These are phyloP conservation scores for Microbotryomycetes sp. DNA, from an alignment of 1,284 basidiomycete genomes.

Conservation along the genomic window DNA sequence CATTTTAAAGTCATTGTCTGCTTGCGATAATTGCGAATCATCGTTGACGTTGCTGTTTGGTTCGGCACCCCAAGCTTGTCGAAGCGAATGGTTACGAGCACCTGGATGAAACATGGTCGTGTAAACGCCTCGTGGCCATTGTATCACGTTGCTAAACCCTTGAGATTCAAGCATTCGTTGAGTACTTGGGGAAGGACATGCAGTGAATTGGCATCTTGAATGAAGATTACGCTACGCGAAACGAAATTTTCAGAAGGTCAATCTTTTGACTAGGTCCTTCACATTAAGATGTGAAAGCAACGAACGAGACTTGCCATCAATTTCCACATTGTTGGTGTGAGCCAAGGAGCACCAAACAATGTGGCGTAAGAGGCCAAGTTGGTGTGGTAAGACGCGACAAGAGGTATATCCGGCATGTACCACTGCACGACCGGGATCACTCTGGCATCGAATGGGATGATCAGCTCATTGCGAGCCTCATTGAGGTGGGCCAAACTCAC, in stretches of 20 bases:
- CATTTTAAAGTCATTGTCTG: slow-evolving; percentile 14
- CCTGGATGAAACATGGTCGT: slow-evolving; percentile 45
- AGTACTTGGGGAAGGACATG: slow-evolving; percentile 52
- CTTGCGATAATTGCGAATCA: slow-evolving; percentile 34
- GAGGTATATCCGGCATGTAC: slow-evolving; percentile 45
- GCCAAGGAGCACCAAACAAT: slow-evolving; percentile 50
- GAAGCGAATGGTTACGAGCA: slow-evolving; percentile 45
- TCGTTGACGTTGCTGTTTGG: slow-evolving; percentile 36
- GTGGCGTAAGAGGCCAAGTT: slow-evolving; percentile 52
- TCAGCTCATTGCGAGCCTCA: slow-evolving; percentile 24
- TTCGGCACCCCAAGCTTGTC: slow-evolving; percentile 47
- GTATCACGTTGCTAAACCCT: slow-evolving; percentile 47
- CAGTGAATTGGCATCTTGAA: slow-evolving; percentile 45
- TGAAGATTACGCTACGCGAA: slow-evolving; percentile 17
- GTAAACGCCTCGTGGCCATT: slow-evolving; percentile 52
- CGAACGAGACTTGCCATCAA: slow-evolving; percentile 29
- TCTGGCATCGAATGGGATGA: background rate
- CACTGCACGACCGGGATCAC: slow-evolving; percentile 39
- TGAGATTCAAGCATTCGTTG: slow-evolving; percentile 48
- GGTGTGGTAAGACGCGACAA: slow-evolving; percentile 53
- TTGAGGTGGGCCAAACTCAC: background rate
- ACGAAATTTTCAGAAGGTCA: slow-evolving; percentile 23
- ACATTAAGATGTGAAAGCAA: too few species aligned
- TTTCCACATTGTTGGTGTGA: slow-evolving; percentile 47
- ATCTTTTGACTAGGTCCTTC: slow-evolving; percentile 13